These are phyloP conservation scores for Dictyostelium firmibasis DNA, from an alignment of 78 protist species.

Conservation along the genomic window DNA sequence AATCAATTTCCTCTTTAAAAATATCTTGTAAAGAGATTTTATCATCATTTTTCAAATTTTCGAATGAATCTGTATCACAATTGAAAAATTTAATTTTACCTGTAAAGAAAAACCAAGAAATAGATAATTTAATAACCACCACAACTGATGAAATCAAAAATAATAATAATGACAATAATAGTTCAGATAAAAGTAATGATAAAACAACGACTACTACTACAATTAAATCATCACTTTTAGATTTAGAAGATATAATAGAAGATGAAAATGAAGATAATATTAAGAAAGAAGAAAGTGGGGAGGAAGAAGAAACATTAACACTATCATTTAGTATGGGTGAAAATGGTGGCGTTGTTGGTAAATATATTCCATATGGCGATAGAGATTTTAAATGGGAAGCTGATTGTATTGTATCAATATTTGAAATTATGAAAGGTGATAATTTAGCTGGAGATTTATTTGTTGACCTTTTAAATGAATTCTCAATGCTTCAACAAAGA, in stretches of 20 bases:
- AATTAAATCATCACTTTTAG: constrained; percentile 39
- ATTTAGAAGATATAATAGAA: constrained; percentile 37
- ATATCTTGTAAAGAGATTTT: constrained; percentile 66
- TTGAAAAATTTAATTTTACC: constrained; percentile 53
- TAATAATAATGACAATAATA: not conserved
- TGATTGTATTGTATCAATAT: constrained; percentile 56
- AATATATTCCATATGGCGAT: constrained; percentile 24
- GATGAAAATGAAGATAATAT: not conserved
- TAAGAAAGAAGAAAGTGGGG: not conserved
- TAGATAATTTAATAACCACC: not conserved
- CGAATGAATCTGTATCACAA: constrained; percentile 16
- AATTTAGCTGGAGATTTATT: constrained; percentile 72
- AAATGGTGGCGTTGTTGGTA: constrained; percentile 66
- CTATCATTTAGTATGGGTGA: constrained; percentile 74
- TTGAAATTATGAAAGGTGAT: constrained; percentile 64
- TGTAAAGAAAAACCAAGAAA: not conserved
- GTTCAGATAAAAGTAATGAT: not conserved
- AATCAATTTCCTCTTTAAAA: constrained; percentile 62
- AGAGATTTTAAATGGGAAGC: constrained; percentile 82
- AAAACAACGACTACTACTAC: not conserved
- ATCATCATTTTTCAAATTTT: constrained; percentile 65
- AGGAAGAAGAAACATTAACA: not conserved
- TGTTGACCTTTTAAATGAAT: constrained; percentile 68
- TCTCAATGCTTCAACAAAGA: constrained; percentile 9
- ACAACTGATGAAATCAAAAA: not conserved